phyloP scores from a whole-genome alignment of 2,329 filamentous ascomycete species.

The Talaromyces sp. region DNA sequence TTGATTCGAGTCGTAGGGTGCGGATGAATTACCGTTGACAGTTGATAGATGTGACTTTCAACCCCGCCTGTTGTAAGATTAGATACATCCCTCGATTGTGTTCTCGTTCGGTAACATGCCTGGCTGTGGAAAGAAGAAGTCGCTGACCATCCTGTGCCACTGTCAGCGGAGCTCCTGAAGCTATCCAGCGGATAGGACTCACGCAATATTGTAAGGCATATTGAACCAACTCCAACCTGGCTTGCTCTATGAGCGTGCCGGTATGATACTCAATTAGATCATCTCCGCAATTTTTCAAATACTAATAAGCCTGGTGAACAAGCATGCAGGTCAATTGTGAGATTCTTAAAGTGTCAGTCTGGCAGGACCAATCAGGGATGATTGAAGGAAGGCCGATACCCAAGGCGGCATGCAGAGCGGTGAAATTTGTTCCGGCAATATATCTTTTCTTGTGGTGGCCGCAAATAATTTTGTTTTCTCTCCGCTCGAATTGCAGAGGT shows the following conservation, averaged over 20 bases:
- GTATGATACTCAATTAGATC: background rate
- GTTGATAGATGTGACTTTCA: constrained; percentile 97
- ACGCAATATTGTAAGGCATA: constrained; percentile 72
- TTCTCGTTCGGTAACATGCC: constrained; percentile 42
- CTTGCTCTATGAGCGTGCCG: constrained; percentile 19
- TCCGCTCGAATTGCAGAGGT: background rate
- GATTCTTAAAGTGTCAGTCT: background rate
- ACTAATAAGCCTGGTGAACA: background rate
- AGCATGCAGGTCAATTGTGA: background rate
- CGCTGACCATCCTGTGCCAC: constrained; percentile 76
- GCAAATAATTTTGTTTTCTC: constrained; percentile 15
- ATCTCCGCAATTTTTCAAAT: background rate
- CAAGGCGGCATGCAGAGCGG: constrained; percentile 15
- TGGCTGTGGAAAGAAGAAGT: constrained; percentile 98
- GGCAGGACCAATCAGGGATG: background rate
- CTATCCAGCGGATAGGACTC: constrained; percentile 28
- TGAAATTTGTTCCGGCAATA: constrained; percentile 17
- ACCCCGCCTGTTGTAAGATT: constrained; percentile 61
- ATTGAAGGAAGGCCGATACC: background rate
- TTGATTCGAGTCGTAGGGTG: constrained; percentile 4
- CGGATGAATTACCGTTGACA: constrained; percentile 63
- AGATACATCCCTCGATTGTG: constrained; percentile 19
- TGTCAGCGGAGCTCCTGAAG: constrained; percentile 24
- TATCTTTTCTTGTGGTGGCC: background rate
- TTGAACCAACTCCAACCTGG: constrained; percentile 9